Conservation (phyloP, 257 asterid species). For the Lycium ferocissimum region DNA sequence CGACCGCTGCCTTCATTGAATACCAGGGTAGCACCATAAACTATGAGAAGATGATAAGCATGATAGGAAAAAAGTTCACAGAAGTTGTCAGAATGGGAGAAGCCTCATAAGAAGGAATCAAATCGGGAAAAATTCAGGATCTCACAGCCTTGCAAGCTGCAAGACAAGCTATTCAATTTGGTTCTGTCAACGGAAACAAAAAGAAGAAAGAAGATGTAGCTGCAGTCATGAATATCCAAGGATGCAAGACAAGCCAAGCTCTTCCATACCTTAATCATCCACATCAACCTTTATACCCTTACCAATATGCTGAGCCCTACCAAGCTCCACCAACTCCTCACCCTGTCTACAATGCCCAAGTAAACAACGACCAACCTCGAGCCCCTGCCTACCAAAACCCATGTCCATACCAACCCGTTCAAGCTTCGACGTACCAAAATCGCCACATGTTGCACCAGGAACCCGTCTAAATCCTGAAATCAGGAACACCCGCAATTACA, state of each 20-base stretch:
- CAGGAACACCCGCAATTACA: background rate
- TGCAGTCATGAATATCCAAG: background rate
- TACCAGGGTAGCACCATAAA: background rate
- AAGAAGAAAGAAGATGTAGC: too few species aligned
- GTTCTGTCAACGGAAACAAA: background rate
- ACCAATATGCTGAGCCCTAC: background rate
- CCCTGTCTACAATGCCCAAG: background rate
- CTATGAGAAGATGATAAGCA: background rate
- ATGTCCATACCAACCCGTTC: background rate
- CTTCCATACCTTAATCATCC: background rate
- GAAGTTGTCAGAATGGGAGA: background rate
- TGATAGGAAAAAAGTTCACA: background rate
- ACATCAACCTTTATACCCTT: background rate
- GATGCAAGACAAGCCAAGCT: background rate
- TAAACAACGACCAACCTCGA: background rate
- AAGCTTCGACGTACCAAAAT: background rate
- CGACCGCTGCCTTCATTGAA: background rate
- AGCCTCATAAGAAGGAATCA: background rate
- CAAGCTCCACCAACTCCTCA: background rate
- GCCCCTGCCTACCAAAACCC: background rate
- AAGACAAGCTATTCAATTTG: background rate
- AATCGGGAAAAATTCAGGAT: background rate
- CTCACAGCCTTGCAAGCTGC: background rate
- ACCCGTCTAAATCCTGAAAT: background rate
- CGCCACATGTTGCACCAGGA: background rate